These are phyloP conservation scores for Penicillium nordicum DNA, from an alignment of 2,329 filamentous ascomycete genomes.

Conservation along the genomic window DNA sequence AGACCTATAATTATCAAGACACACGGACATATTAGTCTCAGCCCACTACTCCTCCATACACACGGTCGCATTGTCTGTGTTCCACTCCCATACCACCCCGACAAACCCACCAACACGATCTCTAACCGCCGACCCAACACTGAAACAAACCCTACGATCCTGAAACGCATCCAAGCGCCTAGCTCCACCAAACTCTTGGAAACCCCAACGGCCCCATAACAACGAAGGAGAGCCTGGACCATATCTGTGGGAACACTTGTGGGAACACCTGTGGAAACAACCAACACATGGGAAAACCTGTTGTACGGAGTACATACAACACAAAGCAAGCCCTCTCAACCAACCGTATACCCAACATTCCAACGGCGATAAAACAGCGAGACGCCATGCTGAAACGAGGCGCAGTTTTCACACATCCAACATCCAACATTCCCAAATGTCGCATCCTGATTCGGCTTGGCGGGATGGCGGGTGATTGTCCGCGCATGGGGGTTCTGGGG, in stretches of 20 bases:
- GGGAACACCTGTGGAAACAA: background rate
- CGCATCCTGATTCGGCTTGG: background rate
- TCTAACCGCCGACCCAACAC: conserved; percentile 4
- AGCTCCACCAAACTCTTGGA: background rate
- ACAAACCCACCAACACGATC: background rate
- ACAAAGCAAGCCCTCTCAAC: background rate
- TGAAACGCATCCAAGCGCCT: conserved; percentile 6
- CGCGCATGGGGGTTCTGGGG: background rate
- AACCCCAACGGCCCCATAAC: background rate
- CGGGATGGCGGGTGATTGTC: background rate
- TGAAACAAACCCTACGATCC: conserved; percentile 9
- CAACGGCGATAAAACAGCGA: background rate
- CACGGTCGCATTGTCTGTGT: background rate
- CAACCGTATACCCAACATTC: background rate
- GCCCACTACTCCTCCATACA: background rate
- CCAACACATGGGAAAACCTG: too few relatives aligned
- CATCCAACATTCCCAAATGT: background rate
- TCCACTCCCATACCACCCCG: background rate
- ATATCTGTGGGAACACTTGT: background rate
- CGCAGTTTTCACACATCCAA: background rate
- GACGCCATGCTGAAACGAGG: background rate
- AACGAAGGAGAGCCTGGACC: background rate
- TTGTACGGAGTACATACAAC: too few relatives aligned
- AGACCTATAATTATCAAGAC: background rate
- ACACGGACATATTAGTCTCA: background rate